A percentile compares a stretch with the other conserved stretches of the same genome.
These are phyloP conservation scores for Ophiostoma fasciatum DNA, from an alignment of 2,329 filamentous ascomycete genomes.

Conservation along the genomic window DNA sequence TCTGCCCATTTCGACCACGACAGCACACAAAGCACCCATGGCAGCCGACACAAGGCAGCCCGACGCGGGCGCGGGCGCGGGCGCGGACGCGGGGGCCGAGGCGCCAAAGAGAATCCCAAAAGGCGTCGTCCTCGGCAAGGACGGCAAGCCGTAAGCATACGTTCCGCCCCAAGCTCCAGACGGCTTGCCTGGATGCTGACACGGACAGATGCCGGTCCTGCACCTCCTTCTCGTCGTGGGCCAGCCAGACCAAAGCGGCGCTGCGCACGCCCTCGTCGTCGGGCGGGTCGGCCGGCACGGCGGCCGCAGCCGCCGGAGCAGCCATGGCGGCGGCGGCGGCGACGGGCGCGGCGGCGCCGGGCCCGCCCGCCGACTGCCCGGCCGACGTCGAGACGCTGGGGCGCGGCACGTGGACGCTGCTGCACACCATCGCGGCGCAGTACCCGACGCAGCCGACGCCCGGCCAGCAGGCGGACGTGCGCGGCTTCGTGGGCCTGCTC, in stretches of 20 bases:
- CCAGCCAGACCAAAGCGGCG: conserved; percentile 33
- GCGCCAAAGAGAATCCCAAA: conserved; percentile 45
- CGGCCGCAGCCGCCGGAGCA: conserved; percentile 13
- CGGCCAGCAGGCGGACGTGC: conserved; percentile 60
- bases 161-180: conserved; percentile 12
- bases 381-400: conserved; percentile 81
- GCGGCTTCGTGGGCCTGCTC: conserved; percentile 65
- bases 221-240: conserved; percentile 50
- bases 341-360: conserved; percentile 17
- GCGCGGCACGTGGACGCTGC: conserved; percentile 79
- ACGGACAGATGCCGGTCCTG: conserved; percentile 51
- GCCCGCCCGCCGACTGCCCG: conserved; percentile 55
- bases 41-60: conserved; percentile 20
- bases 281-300: conserved; percentile 15
- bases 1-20: too few relatives aligned
- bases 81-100: conserved; percentile 14
- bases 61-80: conserved; percentile 13
- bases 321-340: conserved; percentile 16
- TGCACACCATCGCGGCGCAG: conserved; percentile 78
- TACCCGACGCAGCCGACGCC: conserved; percentile 61
- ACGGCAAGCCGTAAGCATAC: conserved; percentile 65
- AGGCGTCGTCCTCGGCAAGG: conserved; percentile 60
- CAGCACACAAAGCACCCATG: not conserved
- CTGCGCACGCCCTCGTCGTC: conserved; percentile 21
- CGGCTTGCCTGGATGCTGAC: not conserved